Base-by-base conservation (phyloP, 2,329 filamentous ascomycete species). In the Apiospora hydei region DNA sequence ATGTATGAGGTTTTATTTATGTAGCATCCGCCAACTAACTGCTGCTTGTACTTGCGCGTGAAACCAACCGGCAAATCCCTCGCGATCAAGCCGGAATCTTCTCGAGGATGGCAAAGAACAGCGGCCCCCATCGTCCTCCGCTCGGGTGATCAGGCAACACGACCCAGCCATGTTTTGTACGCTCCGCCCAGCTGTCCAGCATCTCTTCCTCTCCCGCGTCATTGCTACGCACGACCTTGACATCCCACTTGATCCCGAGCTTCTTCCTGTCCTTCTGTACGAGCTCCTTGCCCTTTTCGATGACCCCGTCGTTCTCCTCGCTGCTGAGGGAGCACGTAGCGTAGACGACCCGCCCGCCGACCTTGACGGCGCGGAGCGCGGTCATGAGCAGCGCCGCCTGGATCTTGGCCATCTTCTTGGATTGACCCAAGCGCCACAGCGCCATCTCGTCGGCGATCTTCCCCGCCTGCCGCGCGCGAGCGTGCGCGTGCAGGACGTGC, bases 291-390 rank as follows among this genome's bases (percentile, higher is more conserved):
- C 78, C 78, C 70, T 79, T 81, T 71, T 82, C 81, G 2, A 84
- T 72, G 16, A 84, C 83, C 16, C 78, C 80, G 70, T 84, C 83
- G 49, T 84, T 84, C 79, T 84, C 83, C 0, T 78, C 80, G 5
- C 71, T 73, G 71, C 82, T 81, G 14, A 84, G 76, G 16, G 83
- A 83, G 71, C 82, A 84, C 0, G 83, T 84, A 10, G 82, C 81
- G 72, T 84, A 84, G 51, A 84, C 75, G 8, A 84, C 79, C 1
- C 72, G 77, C 1, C 82, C 83, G 21, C 82, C 82, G 1, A 79
- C 70, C 34, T 76, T 79, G 2, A 79, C 81, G 13, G 79, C 81
- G 44, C 75, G 75, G 49, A 84, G 72, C 2, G 81, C 82, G 43
- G 79, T 81, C 78, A 82, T 74, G 44, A 84, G 77, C 67, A 83